phyloP scores from a whole-genome alignment of 1,139 yeast genomes.

The Arxiozyma heterogenica region DNA sequence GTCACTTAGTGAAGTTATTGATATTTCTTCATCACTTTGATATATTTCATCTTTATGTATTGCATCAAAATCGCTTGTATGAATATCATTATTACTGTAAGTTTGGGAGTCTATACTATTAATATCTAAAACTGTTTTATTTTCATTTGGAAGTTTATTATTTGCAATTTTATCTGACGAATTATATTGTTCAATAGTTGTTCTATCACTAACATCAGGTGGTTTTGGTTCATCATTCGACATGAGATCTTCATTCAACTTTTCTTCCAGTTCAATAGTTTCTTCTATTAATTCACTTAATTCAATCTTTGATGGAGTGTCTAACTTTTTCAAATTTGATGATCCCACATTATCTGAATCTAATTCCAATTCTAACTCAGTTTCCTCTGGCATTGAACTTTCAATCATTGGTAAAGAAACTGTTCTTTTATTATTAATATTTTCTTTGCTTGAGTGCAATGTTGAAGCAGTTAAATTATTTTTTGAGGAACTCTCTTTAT shows the following conservation, averaged over 20 bases:
- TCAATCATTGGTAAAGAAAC: constrained; percentile 11
- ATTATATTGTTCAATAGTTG: not conserved
- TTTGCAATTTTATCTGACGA: not conserved
- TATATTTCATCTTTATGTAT: not conserved
- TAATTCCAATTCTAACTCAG: constrained; percentile 13
- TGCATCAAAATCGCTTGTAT: too few species aligned
- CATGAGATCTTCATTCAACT: not conserved
- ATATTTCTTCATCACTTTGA: not conserved
- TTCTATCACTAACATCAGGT: not conserved
- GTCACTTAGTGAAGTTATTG: not conserved
- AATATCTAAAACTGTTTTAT: not conserved
- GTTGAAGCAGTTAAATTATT: not conserved
- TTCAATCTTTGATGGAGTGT: constrained; percentile 3
- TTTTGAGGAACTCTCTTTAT: not conserved
- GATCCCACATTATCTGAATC: constrained; percentile 3
- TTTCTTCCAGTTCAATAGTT: constrained; percentile 7
- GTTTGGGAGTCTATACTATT: not conserved
- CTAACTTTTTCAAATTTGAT: not conserved
- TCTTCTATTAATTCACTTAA: constrained; percentile 8
- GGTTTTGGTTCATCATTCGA: constrained; percentile 1
- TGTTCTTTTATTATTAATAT: not conserved
- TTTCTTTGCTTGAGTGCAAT: not conserved
- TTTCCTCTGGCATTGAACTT: constrained; percentile 17
- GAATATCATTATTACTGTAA: too few species aligned
- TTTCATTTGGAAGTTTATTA: not conserved